Percentiles rank a stretch among this genome's conserved stretches.
Conservation (phyloP, 1,284 basidiomycete species). For the Exobasidium rhododendri region DNA sequence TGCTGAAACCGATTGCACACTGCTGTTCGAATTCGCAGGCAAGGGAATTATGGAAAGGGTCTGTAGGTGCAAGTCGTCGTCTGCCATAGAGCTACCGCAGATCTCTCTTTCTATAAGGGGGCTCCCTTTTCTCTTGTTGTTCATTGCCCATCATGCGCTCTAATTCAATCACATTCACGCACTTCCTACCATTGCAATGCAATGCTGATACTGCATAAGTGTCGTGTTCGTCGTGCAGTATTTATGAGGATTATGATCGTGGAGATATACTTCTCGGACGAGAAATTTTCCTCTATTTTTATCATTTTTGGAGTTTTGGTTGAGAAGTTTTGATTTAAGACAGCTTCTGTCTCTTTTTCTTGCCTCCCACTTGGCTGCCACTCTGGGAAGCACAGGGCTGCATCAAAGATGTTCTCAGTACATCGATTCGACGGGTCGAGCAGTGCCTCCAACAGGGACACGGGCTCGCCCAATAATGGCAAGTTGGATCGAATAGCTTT, state of each 20-base stretch:
- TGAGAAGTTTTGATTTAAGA: too few relatives aligned
- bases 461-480: slow-evolving; percentile 18
- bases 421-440: slow-evolving; percentile 11
- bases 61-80: too few relatives aligned
- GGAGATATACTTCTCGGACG: slow-evolving; percentile 9
- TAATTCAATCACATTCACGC: too few relatives aligned
- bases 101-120: too few relatives aligned
- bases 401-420: slow-evolving; percentile 10
- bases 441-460: slow-evolving; percentile 7
- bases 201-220: too few relatives aligned
- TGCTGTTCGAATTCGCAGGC: slow-evolving; percentile 19
- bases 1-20: neutral
- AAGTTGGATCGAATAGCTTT: neutral
- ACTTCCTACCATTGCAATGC: too few relatives aligned
- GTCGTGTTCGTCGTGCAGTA: too few relatives aligned
- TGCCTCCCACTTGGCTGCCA: slow-evolving; percentile 7
- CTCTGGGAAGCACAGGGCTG: too few relatives aligned
- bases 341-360: neutral
- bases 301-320: neutral
- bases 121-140: too few relatives aligned
- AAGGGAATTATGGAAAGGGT: slow-evolving; percentile 35
- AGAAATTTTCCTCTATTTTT: slow-evolving; percentile 10
- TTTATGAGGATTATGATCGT: too few relatives aligned
- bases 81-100: too few relatives aligned
- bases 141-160: too few relatives aligned